Base-by-base conservation (phyloP, 495 filamentous ascomycete species). In the Astrocystis sublimbata region DNA sequence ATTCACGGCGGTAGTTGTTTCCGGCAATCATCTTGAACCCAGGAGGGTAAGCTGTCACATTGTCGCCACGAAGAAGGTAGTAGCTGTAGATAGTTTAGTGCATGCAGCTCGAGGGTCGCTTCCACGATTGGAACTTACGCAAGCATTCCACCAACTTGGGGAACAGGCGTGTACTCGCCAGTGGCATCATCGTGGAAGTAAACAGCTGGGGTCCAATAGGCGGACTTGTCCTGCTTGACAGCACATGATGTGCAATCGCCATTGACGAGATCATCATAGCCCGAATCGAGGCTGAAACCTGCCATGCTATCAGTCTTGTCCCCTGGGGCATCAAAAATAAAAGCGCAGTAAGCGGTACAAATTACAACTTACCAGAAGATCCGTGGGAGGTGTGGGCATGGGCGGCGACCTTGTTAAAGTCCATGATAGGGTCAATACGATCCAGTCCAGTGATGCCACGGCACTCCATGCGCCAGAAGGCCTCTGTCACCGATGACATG, bases 401-500 rank as follows among this genome's bases (percentile, higher is more conserved):
- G 56, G 74, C 69, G n/a, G 86, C 79, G 5, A 83, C 68, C 5
- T 49, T 61, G 3, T 85, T 85, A 13, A 85, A 85, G 64, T 75
- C 73, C 21, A 91, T 77, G 42, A 96, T 77, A 6, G 92, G 91
- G 68, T 96, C 92, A 43, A 89, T 76, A 38, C 89, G 81, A 56
- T 84, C 86, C 38, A 91, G 62, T 66, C 85, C 90, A 62, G 83
- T 79, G 43, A 80, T 80, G 62, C 84, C 86, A 61, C 80, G 85
- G 71, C 92, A 97, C 54, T 88, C 87, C 79, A 96, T 85, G 75
- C 92, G 91, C 91, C 91, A 97, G 75, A 96, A 96, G 36, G 90
- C 92, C 64, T 82, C 66, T 3, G 60, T 55, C n/a, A 67, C 70
- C 63, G 65, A 45, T 6, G 80, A 73, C 33, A 71, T 65, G 53